phyloP scores from a whole-genome alignment of 345 rosid species.

The Brassica napus region DNA sequence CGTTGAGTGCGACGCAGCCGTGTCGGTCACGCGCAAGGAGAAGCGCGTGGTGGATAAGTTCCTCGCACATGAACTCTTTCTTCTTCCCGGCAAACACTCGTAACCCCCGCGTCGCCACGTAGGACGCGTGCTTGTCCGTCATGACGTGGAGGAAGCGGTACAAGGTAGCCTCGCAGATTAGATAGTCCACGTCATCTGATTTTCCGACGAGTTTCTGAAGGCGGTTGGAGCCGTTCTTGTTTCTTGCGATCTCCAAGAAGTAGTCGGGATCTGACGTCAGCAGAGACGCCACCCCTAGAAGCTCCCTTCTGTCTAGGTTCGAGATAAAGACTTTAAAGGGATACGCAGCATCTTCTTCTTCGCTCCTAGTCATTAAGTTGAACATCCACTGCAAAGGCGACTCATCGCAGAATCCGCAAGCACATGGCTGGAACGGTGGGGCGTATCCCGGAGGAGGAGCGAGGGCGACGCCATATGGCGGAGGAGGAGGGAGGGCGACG shows the following conservation, averaged over 20 bases:
- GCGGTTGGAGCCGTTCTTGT: conserved; percentile 14
- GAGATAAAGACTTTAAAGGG: background rate
- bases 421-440: background rate
- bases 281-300: background rate
- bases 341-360: background rate
- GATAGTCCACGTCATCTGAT: background rate
- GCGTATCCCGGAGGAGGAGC: background rate
- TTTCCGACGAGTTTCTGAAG: conserved; percentile 2
- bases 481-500: background rate
- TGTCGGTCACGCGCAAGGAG: background rate
- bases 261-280: conserved; percentile 12
- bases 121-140: conserved; percentile 11
- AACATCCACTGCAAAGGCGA: background rate
- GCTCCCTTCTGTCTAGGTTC: background rate
- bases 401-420: background rate
- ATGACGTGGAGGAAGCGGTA: conserved; percentile 4
- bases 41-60: background rate
- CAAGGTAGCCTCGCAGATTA: background rate
- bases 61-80: background rate
- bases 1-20: conserved; percentile 24
- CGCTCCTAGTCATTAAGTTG: background rate
- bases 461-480: background rate
- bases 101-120: conserved; percentile 1
- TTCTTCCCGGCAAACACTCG: background rate
- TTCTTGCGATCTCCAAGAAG: conserved; percentile 7